Evolutionary conservation across 2,329 filamentous ascomycete species (phyloP), one percentile per base, ranked within the genome.

Genomic region (Trichoderma atroviride): DNA sequence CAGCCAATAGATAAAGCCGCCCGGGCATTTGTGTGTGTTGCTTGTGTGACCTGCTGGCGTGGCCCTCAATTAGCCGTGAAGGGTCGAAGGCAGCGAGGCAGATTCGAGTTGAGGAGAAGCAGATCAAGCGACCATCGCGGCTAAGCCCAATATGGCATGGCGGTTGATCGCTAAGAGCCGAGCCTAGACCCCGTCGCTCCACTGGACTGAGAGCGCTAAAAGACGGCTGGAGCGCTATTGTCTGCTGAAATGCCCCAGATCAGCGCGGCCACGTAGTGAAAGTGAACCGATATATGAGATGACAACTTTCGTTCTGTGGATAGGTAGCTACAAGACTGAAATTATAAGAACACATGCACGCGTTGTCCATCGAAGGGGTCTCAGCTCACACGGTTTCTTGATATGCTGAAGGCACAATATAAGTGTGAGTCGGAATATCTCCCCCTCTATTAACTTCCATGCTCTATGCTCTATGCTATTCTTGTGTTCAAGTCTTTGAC

Each of bases 101-200:
- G 61, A 64, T 64, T 64, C 19, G 22, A 55, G 61, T 63, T 6
- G 6, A 19, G 33, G 37, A 37, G 24, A 43, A 10, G 31, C 22
- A 55, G 47, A 50, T 50, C 47, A 50, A 24, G n/a, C 43, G 43
- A 9, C 43, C 40, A 19, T 11, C 1, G 47, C 16, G 47, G 50
- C 61, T 64, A 64, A 40, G 50, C 61, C 61, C 14, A 4, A 50
- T 13, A 5, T 37, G 50, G 61, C 33, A 55, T 64, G 47, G 33
- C 33, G n/a, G 47, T n/a, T 27, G 27, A 27, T 63, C 33, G 61
- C 50, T 22, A 40, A 29, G 6, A 63, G 47, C 60, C 60, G 60
- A 53, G 60, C 60, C 60, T 29, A 55, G 47, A 37, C 50, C 37
- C 61, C 16, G 31, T 55, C 35, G 47, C 61, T 37, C 22, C 33